Percentiles rank a stretch among this genome's conserved stretches.
Evolutionary conservation across 1,139 yeast species (phyloP).

Genomic region (Barnettozyma hawaiiensis): DNA sequence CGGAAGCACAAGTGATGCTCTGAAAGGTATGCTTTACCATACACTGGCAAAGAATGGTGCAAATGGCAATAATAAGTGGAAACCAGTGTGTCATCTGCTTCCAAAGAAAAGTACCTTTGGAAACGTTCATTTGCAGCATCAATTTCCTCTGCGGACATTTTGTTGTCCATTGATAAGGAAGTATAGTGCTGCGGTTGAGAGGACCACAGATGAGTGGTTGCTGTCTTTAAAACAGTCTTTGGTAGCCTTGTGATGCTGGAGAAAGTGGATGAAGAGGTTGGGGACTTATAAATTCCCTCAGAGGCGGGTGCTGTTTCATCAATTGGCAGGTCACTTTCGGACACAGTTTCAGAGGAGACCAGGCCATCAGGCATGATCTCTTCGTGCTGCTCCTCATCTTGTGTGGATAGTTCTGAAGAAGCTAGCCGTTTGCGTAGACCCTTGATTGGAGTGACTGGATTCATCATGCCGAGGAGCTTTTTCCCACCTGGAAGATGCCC

Average conservation of each 20-base stretch:
- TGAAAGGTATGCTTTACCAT: constrained; percentile 79
- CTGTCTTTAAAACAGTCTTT: not conserved
- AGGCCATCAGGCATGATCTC: constrained; percentile 1
- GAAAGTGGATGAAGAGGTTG: not conserved
- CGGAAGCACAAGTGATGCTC: constrained; percentile 65
- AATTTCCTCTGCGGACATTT: constrained; percentile 35
- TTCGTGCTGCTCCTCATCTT: not conserved
- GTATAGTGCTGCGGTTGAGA: constrained; percentile 60
- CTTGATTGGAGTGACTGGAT: constrained; percentile 1
- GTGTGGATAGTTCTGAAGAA: not conserved
- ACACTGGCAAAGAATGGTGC: constrained; percentile 65
- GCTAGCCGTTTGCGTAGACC: not conserved
- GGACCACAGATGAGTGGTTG: constrained; percentile 33
- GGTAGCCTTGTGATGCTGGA: constrained; percentile 1
- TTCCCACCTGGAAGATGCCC: not conserved
- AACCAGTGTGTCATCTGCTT: constrained; percentile 44
- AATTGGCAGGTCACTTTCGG: not conserved
- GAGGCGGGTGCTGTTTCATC: too few species aligned
- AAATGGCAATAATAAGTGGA: constrained; percentile 73
- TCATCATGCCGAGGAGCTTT: not conserved
- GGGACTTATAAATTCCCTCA: not conserved
- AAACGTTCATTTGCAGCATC: constrained; percentile 48
- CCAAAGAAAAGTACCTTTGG: constrained; percentile 59
- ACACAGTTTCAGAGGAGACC: not conserved
- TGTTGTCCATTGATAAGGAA: not conserved